A percentile compares a stretch with the other conserved stretches of the same genome.
These are phyloP conservation scores for Cyclostephanos invisitatus DNA, from an alignment of 108 stramenopile species.

Conservation along the genomic window DNA sequence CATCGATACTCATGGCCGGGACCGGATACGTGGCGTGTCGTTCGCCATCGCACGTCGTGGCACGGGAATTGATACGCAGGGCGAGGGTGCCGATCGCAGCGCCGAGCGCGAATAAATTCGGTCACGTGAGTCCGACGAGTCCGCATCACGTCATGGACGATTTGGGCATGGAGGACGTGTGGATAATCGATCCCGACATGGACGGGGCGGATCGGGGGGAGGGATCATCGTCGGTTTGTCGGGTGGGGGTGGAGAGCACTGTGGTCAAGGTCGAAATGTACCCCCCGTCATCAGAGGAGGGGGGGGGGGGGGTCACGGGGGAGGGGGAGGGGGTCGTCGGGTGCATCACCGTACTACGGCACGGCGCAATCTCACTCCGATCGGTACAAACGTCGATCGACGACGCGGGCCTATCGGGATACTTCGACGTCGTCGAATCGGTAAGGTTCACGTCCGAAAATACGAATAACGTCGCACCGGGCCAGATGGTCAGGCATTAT, in stretches of 20 bases:
- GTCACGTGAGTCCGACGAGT: slow-evolving; percentile 93
- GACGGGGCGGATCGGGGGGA: too few species aligned
- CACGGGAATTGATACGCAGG: slow-evolving; percentile 73
- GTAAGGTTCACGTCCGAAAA: slow-evolving; percentile 64
- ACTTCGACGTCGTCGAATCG: slow-evolving; percentile 29
- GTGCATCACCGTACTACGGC: slow-evolving; percentile 65
- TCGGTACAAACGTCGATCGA: slow-evolving; percentile 53
- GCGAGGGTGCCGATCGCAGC: slow-evolving; percentile 95
- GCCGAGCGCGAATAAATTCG: slow-evolving; percentile 98
- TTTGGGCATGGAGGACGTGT: slow-evolving; percentile 83
- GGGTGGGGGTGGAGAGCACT: slow-evolving; percentile 85
- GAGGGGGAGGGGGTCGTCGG: slow-evolving; percentile 20
- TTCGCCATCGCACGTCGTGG: slow-evolving; percentile 89
- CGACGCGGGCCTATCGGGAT: slow-evolving; percentile 36
- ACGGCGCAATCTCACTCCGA: slow-evolving; percentile 74
- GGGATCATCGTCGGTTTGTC: slow-evolving; percentile 41
- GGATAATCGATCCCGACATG: slow-evolving; percentile 68
- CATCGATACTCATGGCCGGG: slow-evolving; percentile 83
- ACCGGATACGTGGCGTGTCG: slow-evolving; percentile 98
- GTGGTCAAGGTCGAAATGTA: slow-evolving; percentile 77
- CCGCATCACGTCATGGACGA: slow-evolving; percentile 95
- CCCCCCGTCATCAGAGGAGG: background rate
- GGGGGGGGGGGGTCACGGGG: slow-evolving; percentile 19
- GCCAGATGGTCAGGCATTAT: slow-evolving; percentile 95
- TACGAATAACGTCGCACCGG: slow-evolving; percentile 82